Conservation (phyloP, 108 stramenopile genomes). For the Pseudonitzschia multistriata region DNA sequence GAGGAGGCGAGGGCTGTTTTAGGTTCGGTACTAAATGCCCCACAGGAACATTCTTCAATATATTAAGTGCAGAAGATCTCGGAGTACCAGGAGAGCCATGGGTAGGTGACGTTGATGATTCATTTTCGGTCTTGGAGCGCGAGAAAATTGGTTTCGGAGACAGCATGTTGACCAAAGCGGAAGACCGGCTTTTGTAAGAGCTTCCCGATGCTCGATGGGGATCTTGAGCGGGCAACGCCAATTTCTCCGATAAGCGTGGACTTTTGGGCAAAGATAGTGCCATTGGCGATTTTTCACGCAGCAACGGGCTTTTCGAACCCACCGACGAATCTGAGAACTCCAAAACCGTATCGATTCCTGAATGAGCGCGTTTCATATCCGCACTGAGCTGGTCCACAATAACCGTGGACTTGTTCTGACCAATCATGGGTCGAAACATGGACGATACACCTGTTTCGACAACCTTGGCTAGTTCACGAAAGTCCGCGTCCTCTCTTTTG, state of each 20-base stretch:
- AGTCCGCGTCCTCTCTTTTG: constrained; percentile 51
- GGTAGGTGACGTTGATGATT: background rate
- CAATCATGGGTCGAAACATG: constrained; percentile 41
- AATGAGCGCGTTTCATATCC: constrained; percentile 47
- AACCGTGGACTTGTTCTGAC: constrained; percentile 47
- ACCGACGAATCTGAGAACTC: background rate
- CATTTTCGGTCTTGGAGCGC: constrained; percentile 28
- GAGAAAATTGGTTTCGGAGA: constrained; percentile 19
- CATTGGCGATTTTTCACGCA: background rate
- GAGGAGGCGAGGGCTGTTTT: constrained; percentile 21
- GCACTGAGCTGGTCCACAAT: constrained; percentile 56
- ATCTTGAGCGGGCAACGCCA: background rate
- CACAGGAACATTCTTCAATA: constrained; percentile 20
- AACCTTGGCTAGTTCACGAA: constrained; percentile 50
- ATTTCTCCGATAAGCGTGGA: background rate
- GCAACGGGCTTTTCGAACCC: background rate
- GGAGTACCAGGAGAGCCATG: constrained; percentile 1
- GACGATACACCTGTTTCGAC: constrained; percentile 46
- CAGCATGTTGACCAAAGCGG: constrained; percentile 18
- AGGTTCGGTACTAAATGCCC: constrained; percentile 17
- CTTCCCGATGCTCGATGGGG: background rate
- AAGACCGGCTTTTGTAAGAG: constrained; percentile 19
- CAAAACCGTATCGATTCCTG: background rate
- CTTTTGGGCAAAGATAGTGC: background rate
- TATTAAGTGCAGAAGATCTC: constrained; percentile 6